Evolutionary conservation across 192 early-diverging fungal species (phyloP).

Genomic region (Neocallimastix lanati): DNA sequence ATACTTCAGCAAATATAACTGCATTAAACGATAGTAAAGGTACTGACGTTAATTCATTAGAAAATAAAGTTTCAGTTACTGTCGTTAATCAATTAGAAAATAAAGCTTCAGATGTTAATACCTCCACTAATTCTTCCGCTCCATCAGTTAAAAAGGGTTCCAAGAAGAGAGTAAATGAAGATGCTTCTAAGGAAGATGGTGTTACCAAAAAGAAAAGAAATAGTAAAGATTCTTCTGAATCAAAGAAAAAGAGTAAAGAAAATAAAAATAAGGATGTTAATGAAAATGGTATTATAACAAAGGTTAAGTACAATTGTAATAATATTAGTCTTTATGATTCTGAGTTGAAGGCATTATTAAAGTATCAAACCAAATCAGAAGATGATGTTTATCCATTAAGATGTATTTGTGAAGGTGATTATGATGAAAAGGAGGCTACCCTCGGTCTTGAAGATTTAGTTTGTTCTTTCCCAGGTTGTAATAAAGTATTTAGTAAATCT

Average conservation of each 20-base stretch:
- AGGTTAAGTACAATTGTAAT: not conserved
- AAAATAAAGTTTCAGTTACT: no score
- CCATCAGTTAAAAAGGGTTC: no score
- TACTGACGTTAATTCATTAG: no score
- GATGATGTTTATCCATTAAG: not conserved
- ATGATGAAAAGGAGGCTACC: not conserved
- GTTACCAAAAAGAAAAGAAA: no score
- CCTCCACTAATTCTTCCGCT: no score
- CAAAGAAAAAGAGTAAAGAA: not conserved
- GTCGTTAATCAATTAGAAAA: no score
- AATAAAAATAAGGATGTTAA: not conserved
- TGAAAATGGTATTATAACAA: not conserved
- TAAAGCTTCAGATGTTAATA: no score
- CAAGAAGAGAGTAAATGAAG: not conserved
- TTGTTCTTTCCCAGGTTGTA: not conserved
- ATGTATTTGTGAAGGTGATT: not conserved
- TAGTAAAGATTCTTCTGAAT: no score
- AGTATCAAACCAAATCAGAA: not conserved
- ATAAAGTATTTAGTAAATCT: not conserved
- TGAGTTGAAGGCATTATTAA: not conserved
- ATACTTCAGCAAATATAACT: no score
- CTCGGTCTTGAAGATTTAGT: not conserved
- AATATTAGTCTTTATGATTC: not conserved
- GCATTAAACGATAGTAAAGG: no score
- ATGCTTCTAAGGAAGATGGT: not conserved